phyloP scores from a whole-genome alignment of 2,329 filamentous ascomycete species.

The Sclerotiophoma versabilis region DNA sequence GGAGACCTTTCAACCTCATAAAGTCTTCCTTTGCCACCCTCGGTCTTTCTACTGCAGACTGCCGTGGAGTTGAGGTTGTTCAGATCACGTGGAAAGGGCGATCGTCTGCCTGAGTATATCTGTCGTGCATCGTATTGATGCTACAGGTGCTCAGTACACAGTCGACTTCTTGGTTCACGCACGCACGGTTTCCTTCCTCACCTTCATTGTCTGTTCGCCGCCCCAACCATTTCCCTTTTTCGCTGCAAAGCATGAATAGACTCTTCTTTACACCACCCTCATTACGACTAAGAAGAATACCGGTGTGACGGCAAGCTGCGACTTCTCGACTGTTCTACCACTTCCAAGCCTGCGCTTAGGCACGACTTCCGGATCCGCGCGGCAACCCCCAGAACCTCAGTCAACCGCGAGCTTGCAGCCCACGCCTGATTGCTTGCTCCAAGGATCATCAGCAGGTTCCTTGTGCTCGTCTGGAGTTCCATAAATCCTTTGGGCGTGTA shows the following conservation, averaged over 20 bases:
- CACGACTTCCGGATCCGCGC: slow-evolving; percentile 16
- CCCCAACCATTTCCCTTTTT: neutral
- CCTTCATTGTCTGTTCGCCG: slow-evolving; percentile 5
- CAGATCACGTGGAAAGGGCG: neutral
- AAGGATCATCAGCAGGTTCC: neutral
- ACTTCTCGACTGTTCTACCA: neutral
- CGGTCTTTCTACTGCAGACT: slow-evolving; percentile 1
- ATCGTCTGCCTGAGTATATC: neutral
- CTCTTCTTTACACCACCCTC: slow-evolving; percentile 2
- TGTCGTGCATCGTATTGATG: neutral
- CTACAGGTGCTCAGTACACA: neutral
- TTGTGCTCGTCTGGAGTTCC: neutral
- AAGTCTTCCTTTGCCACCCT: neutral
- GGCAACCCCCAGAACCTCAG: slow-evolving; percentile 16
- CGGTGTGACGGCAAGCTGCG: slow-evolving; percentile 25
- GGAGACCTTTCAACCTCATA: slow-evolving; percentile 15
- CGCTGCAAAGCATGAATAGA: slow-evolving; percentile 24
- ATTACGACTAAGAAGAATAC: slow-evolving; percentile 7
- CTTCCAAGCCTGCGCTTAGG: slow-evolving; percentile 11
- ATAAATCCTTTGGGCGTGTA: neutral
- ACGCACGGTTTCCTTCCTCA: slow-evolving; percentile 7
- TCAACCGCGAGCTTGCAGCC: slow-evolving; percentile 11
- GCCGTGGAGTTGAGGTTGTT: neutral
- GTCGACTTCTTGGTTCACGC: neutral
- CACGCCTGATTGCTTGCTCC: slow-evolving; percentile 4